Base-by-base conservation (phyloP, 805 yeast species). In the Candida orba region DNA sequence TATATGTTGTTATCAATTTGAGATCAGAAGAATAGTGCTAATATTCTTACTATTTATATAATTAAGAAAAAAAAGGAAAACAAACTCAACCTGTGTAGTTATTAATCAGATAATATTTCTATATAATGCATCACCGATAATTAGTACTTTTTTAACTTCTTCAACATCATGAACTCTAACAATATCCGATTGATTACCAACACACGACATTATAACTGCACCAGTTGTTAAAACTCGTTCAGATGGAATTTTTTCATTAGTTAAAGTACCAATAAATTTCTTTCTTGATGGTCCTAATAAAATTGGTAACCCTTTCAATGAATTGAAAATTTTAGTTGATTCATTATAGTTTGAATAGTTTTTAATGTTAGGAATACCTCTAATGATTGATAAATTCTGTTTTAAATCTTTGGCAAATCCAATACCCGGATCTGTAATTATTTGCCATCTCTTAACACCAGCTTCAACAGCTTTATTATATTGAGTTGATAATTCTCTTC, bases 381-480 rank as follows among this genome's bases (percentile, higher is more conserved):
- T 73, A 25, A 93, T 71, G 1, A 88, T 53, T 20, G 72, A 71
- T 29, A 90, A 51, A 60, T 90, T 91, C 56, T 90, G 95, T 8
- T 59, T 51, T n/a, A 73, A 53, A 42, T 72, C 73, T 60, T 93
- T 93, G n/a, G 98, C 97, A 64, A 93, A 93, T 2, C 99, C 99
- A 35, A 93, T 65, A 2, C 99, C 99, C 1, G 99, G 99, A 59
- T 93, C 99, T 4, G 89, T 56, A 15, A 93, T 78, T 4, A 93
- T 67, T 63, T 93, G 98, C 96, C 96, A 93, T 62, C 91, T 79
- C 46, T 72, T 69, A 2, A 91, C 78, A 5, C 96, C 96, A 0
- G 61, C 65, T 1, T 52, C 54, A 36, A 75, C 64, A 12, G 95
- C 95, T 43, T 66, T 69, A 0, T 61, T 52, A 25, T 88, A 70